Conservation (phyloP, 2,329 filamentous ascomycete genomes). For the Cladobotryum mycophilum region DNA sequence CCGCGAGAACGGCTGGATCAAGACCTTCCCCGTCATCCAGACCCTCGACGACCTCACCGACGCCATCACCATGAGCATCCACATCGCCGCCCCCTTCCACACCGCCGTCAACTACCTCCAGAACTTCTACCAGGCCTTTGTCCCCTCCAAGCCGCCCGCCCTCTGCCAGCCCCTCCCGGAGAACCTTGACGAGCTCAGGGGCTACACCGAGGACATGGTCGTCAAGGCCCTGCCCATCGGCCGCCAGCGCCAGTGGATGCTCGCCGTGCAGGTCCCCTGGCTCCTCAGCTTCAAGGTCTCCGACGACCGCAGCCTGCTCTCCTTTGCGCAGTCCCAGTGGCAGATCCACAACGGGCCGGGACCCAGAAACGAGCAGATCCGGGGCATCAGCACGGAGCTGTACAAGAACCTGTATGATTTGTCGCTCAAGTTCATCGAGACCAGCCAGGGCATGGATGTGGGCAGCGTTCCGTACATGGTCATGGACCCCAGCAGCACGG, state of each 20-base stretch:
- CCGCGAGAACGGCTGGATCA: constrained; percentile 31
- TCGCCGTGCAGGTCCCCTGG: constrained; percentile 39
- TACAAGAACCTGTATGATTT: constrained; percentile 23
- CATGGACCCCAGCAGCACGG: constrained; percentile 31
- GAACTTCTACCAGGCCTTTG: constrained; percentile 44
- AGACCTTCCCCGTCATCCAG: constrained; percentile 36
- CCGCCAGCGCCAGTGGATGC: constrained; percentile 37
- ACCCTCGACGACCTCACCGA: constrained; percentile 37
- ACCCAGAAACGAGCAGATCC: constrained; percentile 14
- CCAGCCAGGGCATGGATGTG: constrained; percentile 26
- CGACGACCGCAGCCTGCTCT: constrained; percentile 33
- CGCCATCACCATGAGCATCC: constrained; percentile 46
- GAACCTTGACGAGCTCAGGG: constrained; percentile 23
- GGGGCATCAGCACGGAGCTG: constrained; percentile 10
- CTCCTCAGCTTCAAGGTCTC: constrained; percentile 39
- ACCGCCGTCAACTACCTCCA: constrained; percentile 47
- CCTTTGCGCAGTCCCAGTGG: constrained; percentile 35
- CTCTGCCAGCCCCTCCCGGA: constrained; percentile 30
- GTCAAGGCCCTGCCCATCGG: constrained; percentile 36
- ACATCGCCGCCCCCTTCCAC: constrained; percentile 44
- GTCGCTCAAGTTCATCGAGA: constrained; percentile 24
- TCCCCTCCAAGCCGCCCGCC: constrained; percentile 36
- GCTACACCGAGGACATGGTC: constrained; percentile 24
- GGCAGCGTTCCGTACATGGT: constrained; percentile 32
- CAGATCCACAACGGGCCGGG: constrained; percentile 19